A percentile compares a stretch with the other conserved stretches of the same genome.
These are phyloP conservation scores for Acorus calamus DNA, from an alignment of 106 monocot genomes.

Conservation along the genomic window DNA sequence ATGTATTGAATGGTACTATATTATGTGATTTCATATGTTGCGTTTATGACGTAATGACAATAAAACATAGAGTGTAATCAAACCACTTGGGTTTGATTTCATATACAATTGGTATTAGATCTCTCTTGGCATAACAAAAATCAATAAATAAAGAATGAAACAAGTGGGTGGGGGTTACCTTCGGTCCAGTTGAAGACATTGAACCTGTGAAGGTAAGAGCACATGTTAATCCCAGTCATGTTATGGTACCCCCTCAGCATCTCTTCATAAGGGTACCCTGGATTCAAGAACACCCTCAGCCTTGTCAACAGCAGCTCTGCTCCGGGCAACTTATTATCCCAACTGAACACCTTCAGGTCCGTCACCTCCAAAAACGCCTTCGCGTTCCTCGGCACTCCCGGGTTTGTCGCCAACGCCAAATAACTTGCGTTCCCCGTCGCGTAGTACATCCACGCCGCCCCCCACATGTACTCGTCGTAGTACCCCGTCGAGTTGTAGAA, in stretches of 20 bases:
- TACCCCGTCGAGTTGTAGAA: conserved; percentile 89
- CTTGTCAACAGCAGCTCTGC: conserved; percentile 68
- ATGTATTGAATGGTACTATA: too few relatives aligned
- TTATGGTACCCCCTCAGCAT: conserved; percentile 47
- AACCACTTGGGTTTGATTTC: too few relatives aligned
- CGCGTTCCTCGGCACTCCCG: conserved; percentile 49
- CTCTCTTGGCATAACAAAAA: too few relatives aligned
- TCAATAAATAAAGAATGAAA: too few relatives aligned
- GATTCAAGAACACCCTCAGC: conserved; percentile 74
- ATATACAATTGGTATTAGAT: too few relatives aligned
- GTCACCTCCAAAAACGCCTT: conserved; percentile 26
- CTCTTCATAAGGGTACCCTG: conserved; percentile 89
- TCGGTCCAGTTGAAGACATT: conserved; percentile 62
- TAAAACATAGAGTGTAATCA: too few relatives aligned
- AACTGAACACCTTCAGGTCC: conserved; percentile 69
- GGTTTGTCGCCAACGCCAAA: conserved; percentile 41
- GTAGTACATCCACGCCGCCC: conserved; percentile 83
- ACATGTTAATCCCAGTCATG: conserved; percentile 44
- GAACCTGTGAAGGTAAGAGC: conserved; percentile 40
- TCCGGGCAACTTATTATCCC: conserved; percentile 93
- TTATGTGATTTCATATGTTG: too few relatives aligned
- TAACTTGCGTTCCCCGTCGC: conserved; percentile 77
- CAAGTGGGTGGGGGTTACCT: conserved; percentile 22
- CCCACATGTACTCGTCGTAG: conserved; percentile 97
- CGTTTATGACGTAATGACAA: too few relatives aligned